phyloP scores from a whole-genome alignment of 2,329 filamentous ascomycete species.

The Dothidotthia symphoricarpi region DNA sequence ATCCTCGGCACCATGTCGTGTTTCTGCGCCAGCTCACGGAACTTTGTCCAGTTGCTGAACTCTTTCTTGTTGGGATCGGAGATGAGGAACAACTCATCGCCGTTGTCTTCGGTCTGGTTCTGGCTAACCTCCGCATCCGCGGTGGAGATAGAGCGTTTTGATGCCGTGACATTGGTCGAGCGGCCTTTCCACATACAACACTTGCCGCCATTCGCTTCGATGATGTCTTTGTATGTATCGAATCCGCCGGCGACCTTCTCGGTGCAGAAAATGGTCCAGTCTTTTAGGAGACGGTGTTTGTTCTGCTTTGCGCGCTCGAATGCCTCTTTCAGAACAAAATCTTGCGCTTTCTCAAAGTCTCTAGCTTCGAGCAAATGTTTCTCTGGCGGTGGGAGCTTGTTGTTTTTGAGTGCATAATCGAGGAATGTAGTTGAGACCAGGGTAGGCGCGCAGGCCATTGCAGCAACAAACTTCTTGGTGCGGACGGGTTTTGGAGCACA shows the following conservation, averaged over 20 bases:
- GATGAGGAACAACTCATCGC: conserved; percentile 69
- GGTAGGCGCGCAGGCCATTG: conserved; percentile 74
- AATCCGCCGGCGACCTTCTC: conserved; percentile 75
- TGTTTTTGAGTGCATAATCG: conserved; percentile 69
- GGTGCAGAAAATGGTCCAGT: conserved; percentile 81
- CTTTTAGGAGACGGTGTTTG: conserved; percentile 70
- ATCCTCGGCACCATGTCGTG: conserved; percentile 79
- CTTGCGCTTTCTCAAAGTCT: conserved; percentile 69
- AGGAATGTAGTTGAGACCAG: conserved; percentile 78
- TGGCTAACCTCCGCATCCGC: conserved; percentile 44
- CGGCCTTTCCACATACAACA: conserved; percentile 76
- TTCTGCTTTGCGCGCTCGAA: conserved; percentile 72
- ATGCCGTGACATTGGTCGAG: conserved; percentile 61
- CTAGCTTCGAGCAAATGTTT: conserved; percentile 69
- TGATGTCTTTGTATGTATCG: conserved; percentile 82
- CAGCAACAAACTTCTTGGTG: conserved; percentile 90
- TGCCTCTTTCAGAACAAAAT: conserved; percentile 67
- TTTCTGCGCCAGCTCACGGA: conserved; percentile 73
- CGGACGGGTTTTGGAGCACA: conserved; percentile 83
- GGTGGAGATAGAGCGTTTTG: conserved; percentile 35
- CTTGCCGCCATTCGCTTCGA: conserved; percentile 81
- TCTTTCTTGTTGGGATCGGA: conserved; percentile 67
- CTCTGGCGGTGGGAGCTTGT: conserved; percentile 62
- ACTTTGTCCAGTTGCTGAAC: conserved; percentile 72
- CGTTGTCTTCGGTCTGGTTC: conserved; percentile 61